Conservation (phyloP, 108 stramenopile species). For the Conticribra guillardii region DNA sequence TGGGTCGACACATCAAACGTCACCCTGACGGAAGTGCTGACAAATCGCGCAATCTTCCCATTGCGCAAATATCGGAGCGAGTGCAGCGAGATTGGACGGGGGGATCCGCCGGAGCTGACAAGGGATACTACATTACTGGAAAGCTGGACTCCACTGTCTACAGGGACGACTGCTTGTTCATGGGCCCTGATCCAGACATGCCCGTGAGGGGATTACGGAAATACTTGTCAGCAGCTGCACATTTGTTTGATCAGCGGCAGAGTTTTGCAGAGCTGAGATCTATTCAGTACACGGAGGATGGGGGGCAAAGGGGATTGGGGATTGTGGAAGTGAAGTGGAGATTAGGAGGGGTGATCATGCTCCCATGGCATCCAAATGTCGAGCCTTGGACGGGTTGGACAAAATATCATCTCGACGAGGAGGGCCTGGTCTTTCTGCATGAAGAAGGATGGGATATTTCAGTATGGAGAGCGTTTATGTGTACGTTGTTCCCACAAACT, state of each 20-base stretch:
- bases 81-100: constrained; percentile 40
- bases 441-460: constrained; percentile 79
- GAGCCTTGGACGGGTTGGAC: constrained; percentile 71
- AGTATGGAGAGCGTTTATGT: constrained; percentile 73
- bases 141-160: constrained; percentile 72
- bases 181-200: constrained; percentile 91
- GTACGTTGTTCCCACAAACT: constrained; percentile 72
- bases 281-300: constrained; percentile 20
- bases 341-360: constrained; percentile 52
- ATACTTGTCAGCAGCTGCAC: constrained; percentile 76
- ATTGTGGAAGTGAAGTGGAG: constrained; percentile 62
- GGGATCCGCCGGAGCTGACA: constrained; percentile 15
- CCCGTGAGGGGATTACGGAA: constrained; percentile 83
- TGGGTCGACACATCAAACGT: constrained; percentile 34
- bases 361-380: constrained; percentile 80
- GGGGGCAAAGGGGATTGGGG: constrained; percentile 16
- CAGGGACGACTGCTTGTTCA: constrained; percentile 82
- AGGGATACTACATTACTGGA: constrained; percentile 92
- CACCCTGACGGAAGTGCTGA: constrained; percentile 17
- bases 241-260: constrained; percentile 64
- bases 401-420: constrained; percentile 67
- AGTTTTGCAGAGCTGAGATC: constrained; percentile 61
- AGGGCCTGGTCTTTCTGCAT: constrained; percentile 65
- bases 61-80: constrained; percentile 16
- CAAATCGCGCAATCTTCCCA: constrained; percentile 42